phyloP scores from a whole-genome alignment of 345 rosid genomes.

The Murraya koenigii region DNA sequence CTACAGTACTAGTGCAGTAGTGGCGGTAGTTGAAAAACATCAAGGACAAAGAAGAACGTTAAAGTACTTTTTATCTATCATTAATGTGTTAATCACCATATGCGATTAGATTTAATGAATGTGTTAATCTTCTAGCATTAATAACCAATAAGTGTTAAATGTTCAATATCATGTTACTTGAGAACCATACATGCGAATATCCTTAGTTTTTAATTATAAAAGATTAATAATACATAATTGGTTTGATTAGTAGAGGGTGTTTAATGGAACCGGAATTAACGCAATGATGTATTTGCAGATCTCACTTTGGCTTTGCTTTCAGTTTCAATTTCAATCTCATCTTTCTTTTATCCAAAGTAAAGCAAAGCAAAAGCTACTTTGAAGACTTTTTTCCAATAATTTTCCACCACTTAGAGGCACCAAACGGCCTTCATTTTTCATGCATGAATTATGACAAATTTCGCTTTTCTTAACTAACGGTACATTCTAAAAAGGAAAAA shows the following conservation, averaged over 20 bases:
- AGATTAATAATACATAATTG: not conserved
- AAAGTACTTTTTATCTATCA: no score
- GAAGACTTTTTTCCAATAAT: not conserved
- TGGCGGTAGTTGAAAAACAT: conserved; percentile 1
- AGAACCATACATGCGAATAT: not conserved
- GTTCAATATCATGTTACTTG: not conserved
- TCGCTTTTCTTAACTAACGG: not conserved
- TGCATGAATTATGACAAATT: not conserved
- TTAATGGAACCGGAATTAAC: conserved; percentile 25
- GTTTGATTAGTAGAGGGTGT: conserved; percentile 23
- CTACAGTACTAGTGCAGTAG: not conserved
- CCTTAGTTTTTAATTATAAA: not conserved
- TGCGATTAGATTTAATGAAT: no score
- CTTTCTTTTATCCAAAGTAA: conserved; percentile 29
- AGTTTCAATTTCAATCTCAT: conserved; percentile 34
- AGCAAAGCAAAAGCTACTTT: conserved; percentile 1
- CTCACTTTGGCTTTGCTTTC: conserved; percentile 37
- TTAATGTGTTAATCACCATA: no score
- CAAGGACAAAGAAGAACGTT: no score
- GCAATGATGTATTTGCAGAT: conserved; percentile 23
- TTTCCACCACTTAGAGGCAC: not conserved
- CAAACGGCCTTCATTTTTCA: not conserved
- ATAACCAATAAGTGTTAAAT: no score
- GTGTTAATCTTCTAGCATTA: no score
- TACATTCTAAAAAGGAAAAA: not conserved